phyloP scores from a whole-genome alignment of 169 alveolate genomes.

The Perkinsus olseni region DNA sequence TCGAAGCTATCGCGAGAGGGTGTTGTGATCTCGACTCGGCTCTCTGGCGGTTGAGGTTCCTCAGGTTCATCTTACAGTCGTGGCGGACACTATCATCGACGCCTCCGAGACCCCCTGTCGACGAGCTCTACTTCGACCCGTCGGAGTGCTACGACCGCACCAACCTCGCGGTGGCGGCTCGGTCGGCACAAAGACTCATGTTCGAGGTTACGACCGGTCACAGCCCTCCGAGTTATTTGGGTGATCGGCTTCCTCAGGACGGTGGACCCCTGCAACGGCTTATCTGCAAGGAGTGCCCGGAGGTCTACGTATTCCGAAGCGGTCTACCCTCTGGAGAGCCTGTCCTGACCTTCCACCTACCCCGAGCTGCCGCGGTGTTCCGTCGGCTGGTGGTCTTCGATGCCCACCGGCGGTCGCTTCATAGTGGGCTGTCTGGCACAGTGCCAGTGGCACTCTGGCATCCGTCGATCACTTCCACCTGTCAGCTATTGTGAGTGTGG shows the following conservation, averaged over 20 bases:
- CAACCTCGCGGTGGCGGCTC: not conserved
- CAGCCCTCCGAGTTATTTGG: not conserved
- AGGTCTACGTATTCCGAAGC: not conserved
- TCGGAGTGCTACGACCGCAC: not conserved
- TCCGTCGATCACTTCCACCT: not conserved
- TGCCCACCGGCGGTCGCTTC: not conserved
- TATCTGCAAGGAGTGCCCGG: not conserved
- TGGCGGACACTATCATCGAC: not conserved
- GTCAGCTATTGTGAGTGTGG: not conserved
- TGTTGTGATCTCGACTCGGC: not conserved
- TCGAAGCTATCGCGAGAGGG: not conserved
- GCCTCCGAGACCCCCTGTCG: not conserved
- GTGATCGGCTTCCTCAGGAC: not conserved
- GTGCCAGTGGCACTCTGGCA: too few relatives aligned
- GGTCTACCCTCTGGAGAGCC: not conserved
- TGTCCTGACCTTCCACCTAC: not conserved
- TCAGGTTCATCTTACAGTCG: not conserved
- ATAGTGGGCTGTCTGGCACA: not conserved
- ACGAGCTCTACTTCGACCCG: not conserved
- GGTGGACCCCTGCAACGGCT: not conserved
- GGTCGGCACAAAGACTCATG: not conserved
- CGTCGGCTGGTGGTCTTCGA: not conserved
- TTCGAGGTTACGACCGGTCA: not conserved
- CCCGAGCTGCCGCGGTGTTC: not conserved
- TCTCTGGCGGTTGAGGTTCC: not conserved